Conservation (phyloP, 768 basidiomycete genomes). For the Boletus rubroflammeus region DNA sequence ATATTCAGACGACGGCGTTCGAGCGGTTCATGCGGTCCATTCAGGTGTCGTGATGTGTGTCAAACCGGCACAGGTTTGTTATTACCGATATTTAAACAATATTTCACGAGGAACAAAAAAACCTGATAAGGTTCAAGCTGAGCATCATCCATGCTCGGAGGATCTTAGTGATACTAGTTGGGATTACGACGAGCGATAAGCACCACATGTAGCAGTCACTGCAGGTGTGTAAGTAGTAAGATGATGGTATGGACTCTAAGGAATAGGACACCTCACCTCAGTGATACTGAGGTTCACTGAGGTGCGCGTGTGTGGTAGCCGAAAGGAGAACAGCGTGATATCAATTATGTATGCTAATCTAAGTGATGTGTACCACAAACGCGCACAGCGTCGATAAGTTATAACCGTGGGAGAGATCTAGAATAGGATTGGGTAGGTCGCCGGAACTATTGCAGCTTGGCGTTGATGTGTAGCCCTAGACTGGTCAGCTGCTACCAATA, state of each 20-base stretch:
- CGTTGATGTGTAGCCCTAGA: background rate
- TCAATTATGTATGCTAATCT: background rate
- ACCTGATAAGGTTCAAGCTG: background rate
- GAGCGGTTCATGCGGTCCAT: constrained; percentile 64
- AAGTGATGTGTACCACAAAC: background rate
- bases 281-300: too few relatives aligned
- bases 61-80: constrained; percentile 9
- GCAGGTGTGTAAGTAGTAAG: background rate
- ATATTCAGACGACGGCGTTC: constrained; percentile 61
- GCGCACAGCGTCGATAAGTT: background rate
- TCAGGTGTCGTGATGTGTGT: constrained; percentile 29
- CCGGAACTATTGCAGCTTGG: background rate
- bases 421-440: background rate
- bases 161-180: background rate
- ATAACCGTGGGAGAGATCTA: background rate
- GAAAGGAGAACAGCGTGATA: background rate
- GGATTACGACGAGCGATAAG: background rate
- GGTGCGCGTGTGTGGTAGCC: background rate
- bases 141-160: background rate
- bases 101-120: constrained; percentile 1
- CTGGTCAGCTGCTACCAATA: background rate
- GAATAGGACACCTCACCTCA: background rate
- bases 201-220: background rate
- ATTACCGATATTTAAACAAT: constrained; percentile 19
- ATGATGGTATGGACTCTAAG: background rate